These are phyloP conservation scores for Fusarium penzigii DNA, from an alignment of 2,329 filamentous ascomycete genomes.

Conservation along the genomic window DNA sequence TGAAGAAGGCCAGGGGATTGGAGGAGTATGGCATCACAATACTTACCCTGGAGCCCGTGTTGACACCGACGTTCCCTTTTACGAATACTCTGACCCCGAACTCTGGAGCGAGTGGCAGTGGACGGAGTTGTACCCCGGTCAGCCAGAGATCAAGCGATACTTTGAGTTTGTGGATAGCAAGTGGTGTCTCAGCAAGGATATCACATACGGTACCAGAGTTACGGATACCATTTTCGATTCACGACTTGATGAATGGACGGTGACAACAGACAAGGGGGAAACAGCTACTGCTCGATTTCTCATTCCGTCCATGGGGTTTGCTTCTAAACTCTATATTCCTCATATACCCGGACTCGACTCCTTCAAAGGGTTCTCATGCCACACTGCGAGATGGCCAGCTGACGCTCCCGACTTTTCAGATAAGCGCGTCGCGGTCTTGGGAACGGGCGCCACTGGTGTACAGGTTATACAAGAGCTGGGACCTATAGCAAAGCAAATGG, in stretches of 20 bases:
- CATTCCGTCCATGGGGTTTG: constrained; percentile 19
- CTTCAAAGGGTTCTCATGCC: constrained; percentile 17
- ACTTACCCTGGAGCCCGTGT: constrained; percentile 36
- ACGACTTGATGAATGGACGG: constrained; percentile 7
- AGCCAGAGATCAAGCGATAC: constrained; percentile 42
- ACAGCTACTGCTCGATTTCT: constrained; percentile 9
- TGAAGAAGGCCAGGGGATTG: constrained; percentile 4
- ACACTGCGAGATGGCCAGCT: constrained; percentile 17
- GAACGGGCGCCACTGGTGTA: constrained; percentile 17
- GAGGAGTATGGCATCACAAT: constrained; percentile 26
- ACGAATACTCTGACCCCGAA: constrained; percentile 28
- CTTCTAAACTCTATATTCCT: constrained; percentile 14
- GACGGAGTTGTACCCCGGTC: constrained; percentile 34
- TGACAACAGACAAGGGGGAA: constrained; percentile 7
- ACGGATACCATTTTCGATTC: constrained; percentile 39
- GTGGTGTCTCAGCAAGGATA: constrained; percentile 42
- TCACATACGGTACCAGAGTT: constrained; percentile 43
- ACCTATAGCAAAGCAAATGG: constrained; percentile 9
- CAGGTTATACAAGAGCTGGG: constrained; percentile 23
- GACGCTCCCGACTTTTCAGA: constrained; percentile 4
- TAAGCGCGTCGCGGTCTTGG: constrained; percentile 19
- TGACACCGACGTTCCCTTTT: constrained; percentile 29
- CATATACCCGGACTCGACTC: constrained; percentile 7
- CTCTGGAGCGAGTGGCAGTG: constrained; percentile 44
- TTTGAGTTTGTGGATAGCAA: constrained; percentile 45